Evolutionary conservation across 2,329 filamentous ascomycete species (phyloP).

Genomic region (Penicillium sp.): DNA sequence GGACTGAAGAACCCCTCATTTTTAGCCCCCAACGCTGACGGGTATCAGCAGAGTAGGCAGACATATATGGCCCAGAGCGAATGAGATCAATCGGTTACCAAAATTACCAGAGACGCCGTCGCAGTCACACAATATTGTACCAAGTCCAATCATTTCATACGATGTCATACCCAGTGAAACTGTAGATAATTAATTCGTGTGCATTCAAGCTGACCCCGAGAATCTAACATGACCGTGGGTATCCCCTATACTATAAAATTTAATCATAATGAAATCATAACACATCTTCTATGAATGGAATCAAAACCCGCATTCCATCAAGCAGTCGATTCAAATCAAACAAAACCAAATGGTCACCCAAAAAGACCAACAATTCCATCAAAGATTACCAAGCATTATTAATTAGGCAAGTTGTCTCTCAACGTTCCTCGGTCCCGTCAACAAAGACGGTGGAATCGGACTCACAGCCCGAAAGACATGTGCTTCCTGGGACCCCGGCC

Average conservation of each 20-base stretch:
- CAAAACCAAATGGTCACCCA: not conserved
- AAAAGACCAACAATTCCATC: not conserved
- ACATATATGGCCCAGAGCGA: not conserved
- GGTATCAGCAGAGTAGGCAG: not conserved
- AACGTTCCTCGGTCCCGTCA: conserved; percentile 37
- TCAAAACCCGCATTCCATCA: not conserved
- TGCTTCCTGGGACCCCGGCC: conserved; percentile 25
- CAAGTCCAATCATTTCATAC: too few species aligned
- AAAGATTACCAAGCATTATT: not conserved
- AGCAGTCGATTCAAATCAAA: not conserved
- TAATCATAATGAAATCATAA: conserved; percentile 11
- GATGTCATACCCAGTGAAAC: not conserved
- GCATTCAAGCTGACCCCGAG: not conserved
- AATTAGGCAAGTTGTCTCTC: conserved; percentile 45
- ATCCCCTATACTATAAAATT: conserved; percentile 6
- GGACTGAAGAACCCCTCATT: not conserved
- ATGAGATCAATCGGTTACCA: not conserved
- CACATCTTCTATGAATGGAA: not conserved
- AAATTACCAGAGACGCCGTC: not conserved
- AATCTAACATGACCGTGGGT: conserved; percentile 11
- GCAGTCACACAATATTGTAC: too few species aligned
- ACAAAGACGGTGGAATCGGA: conserved; percentile 27
- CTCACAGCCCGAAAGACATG: conserved; percentile 25
- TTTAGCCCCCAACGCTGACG: conserved; percentile 3
- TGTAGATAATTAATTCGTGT: not conserved